A percentile compares a stretch with the other conserved stretches of the same genome.
Evolutionary conservation across 2,329 filamentous ascomycete genomes (phyloP).

Genomic region (Calonectria honghensis): DNA sequence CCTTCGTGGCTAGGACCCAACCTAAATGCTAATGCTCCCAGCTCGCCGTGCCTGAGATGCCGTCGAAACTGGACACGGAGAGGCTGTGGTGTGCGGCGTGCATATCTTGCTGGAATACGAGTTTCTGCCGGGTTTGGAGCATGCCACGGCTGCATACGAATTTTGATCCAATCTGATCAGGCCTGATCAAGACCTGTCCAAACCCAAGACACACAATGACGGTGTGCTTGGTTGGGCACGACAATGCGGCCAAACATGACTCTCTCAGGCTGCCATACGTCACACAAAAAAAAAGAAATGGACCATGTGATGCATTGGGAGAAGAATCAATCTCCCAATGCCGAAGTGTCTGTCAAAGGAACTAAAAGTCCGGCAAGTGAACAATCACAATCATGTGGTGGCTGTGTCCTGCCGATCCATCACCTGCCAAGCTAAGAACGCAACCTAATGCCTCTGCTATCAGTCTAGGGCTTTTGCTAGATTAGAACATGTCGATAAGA

Average conservation of each 20-base stretch:
- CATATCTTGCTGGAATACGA: constrained; percentile 13
- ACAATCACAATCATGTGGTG: constrained; percentile 13
- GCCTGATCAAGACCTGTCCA: not conserved
- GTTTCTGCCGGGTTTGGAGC: not conserved
- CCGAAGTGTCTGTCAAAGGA: not conserved
- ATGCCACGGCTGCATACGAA: not conserved
- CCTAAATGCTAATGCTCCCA: constrained; percentile 21
- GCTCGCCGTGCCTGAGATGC: not conserved
- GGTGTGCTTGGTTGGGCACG: constrained; percentile 5
- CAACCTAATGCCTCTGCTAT: constrained; percentile 4
- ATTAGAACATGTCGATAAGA: not conserved
- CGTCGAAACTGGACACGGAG: constrained; percentile 8
- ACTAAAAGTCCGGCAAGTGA: not conserved
- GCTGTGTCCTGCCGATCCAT: constrained; percentile 5
- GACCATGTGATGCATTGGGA: constrained; percentile 7
- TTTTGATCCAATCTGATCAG: not conserved
- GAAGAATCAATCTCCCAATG: not conserved
- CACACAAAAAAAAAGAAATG: not conserved
- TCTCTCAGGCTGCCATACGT: not conserved
- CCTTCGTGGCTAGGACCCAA: constrained; percentile 20
- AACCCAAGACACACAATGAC: constrained; percentile 1
- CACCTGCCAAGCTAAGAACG: not conserved
- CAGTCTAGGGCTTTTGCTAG: not conserved
- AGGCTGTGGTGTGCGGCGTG: constrained; percentile 9
- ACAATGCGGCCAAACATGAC: not conserved